Percentiles rank a stretch among this genome's conserved stretches.
Evolutionary conservation across 2,329 filamentous ascomycete genomes (phyloP).

Genomic region (Ceratocystis colombiana): DNA sequence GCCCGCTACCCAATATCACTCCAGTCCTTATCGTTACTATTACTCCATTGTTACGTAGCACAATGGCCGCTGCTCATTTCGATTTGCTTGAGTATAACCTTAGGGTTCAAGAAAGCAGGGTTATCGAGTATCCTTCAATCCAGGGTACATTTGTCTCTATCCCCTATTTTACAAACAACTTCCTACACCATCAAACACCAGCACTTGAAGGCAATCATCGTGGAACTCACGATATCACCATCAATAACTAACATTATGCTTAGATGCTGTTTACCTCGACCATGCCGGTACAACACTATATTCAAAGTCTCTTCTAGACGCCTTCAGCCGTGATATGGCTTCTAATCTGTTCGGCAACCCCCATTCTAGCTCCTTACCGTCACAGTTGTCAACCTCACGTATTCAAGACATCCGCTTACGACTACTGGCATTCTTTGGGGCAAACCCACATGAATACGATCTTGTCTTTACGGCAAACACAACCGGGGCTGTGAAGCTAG

Average conservation of each 20-base stretch:
- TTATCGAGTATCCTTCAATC: constrained; percentile 59
- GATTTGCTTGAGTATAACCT: constrained; percentile 42
- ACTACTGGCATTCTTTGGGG: constrained; percentile 48
- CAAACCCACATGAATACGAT: constrained; percentile 49
- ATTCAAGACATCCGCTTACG: constrained; percentile 47
- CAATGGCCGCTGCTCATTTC: constrained; percentile 10
- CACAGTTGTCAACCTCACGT: constrained; percentile 46
- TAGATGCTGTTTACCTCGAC: constrained; percentile 44
- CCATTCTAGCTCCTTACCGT: constrained; percentile 53
- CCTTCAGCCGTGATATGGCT: constrained; percentile 47
- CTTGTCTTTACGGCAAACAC: constrained; percentile 54
- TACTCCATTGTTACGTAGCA: not conserved
- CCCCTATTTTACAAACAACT: not conserved
- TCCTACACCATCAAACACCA: not conserved
- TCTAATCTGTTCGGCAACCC: constrained; percentile 56
- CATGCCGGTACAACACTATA: constrained; percentile 50
- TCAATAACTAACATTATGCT: constrained; percentile 24
- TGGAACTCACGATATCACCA: no score
- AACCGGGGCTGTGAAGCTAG: constrained; percentile 52
- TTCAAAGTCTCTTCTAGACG: constrained; percentile 46
- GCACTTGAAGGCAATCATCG: no score
- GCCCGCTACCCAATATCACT: not conserved
- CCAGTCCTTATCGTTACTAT: not conserved
- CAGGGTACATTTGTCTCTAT: constrained; percentile 40
- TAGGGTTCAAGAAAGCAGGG: constrained; percentile 48